A percentile compares a stretch with the other conserved stretches of the same genome.
These are phyloP conservation scores for Leccinum cinnamomeum DNA, from an alignment of 1,284 basidiomycete species.

Conservation along the genomic window DNA sequence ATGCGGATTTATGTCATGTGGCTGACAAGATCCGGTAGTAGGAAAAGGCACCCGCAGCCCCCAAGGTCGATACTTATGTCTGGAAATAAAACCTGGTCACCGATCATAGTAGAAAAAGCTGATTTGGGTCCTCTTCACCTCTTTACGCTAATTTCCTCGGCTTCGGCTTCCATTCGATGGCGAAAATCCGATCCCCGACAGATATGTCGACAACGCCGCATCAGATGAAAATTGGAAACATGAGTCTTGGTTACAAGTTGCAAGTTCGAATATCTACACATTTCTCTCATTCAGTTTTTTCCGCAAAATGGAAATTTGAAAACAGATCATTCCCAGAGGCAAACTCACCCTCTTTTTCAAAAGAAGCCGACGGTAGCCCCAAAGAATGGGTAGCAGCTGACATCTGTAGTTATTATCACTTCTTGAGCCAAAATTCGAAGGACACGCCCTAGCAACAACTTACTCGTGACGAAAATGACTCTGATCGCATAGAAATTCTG, in stretches of 20 bases:
- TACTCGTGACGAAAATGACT: constrained; percentile 3
- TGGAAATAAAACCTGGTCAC: neutral
- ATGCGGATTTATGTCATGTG: constrained; percentile 18
- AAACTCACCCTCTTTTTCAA: constrained; percentile 2
- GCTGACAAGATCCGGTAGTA: constrained; percentile 2
- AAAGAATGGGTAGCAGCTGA: constrained; percentile 4
- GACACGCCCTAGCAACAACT: neutral
- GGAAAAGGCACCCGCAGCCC: constrained; percentile 9
- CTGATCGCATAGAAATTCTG: constrained; percentile 1
- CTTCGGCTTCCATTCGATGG: neutral
- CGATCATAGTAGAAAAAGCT: neutral
- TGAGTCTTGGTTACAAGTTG: neutral
- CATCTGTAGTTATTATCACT: neutral
- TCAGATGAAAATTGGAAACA: neutral
- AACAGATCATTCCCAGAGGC: neutral
- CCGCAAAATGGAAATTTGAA: neutral
- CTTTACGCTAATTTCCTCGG: neutral
- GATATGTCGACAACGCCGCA: neutral
- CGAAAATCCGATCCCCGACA: neutral
- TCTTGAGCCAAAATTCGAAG: too few relatives aligned
- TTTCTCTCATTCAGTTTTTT: neutral
- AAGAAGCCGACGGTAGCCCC: constrained; percentile 4
- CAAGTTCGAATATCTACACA: neutral
- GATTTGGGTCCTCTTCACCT: neutral
- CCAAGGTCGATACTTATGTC: constrained; percentile 5